phyloP scores from a whole-genome alignment of 805 yeast genomes.

The Candida sithepensis region DNA sequence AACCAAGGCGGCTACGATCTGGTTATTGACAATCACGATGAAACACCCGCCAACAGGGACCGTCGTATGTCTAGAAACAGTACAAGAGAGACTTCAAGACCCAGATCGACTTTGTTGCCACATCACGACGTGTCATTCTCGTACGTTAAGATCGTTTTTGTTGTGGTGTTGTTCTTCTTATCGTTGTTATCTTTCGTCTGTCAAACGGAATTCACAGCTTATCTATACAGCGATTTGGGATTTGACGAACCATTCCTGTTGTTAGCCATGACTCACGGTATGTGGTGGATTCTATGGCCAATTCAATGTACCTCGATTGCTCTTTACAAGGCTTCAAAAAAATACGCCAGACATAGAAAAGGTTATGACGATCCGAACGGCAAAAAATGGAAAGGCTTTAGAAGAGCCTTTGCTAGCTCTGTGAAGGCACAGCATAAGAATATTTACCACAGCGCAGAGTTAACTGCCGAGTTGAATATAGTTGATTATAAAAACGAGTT shows the following conservation, averaged over 20 bases:
- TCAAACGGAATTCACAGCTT: slow-evolving; percentile 79
- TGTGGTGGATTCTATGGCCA: slow-evolving; percentile 76
- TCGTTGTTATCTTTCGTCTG: slow-evolving; percentile 61
- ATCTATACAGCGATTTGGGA: slow-evolving; percentile 50
- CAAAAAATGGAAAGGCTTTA: slow-evolving; percentile 31
- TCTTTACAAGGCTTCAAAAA: slow-evolving; percentile 38
- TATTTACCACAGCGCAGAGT: slow-evolving; percentile 35
- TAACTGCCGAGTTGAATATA: slow-evolving; percentile 27
- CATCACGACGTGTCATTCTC: slow-evolving; percentile 27
- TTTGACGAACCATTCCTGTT: slow-evolving; percentile 70
- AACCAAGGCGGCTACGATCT: neutral
- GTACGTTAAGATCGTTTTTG: slow-evolving; percentile 39
- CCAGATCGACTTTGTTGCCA: neutral
- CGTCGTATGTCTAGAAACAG: neutral
- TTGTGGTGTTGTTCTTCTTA: slow-evolving; percentile 42
- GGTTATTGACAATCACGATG: neutral
- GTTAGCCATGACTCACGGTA: slow-evolving; percentile 69
- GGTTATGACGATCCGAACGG: slow-evolving; percentile 18
- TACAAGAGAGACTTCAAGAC: neutral
- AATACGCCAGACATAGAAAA: slow-evolving; percentile 17
- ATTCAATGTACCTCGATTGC: slow-evolving; percentile 53
- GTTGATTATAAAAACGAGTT: slow-evolving; percentile 32
- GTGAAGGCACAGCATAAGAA: slow-evolving; percentile 41
- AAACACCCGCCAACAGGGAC: neutral
- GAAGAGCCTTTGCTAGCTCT: slow-evolving; percentile 32